phyloP scores from a whole-genome alignment of 139 green algal genomes.

The Trebouxia sp. region DNA sequence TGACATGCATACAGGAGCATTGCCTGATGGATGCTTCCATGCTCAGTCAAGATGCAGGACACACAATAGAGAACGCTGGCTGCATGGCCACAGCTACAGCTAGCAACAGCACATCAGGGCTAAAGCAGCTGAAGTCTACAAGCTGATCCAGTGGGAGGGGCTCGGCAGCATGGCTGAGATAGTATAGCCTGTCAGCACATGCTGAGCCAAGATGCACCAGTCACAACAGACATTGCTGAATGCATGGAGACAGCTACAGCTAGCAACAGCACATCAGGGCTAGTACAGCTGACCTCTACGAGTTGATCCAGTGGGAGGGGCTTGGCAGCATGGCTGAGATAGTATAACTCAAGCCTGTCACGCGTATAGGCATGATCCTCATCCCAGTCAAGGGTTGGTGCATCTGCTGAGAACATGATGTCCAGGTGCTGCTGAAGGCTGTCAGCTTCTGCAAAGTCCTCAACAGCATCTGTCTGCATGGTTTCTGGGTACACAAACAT shows the following conservation, averaged over 20 bases:
- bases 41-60: too few relatives aligned
- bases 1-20: too few relatives aligned
- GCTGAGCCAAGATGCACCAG: too few relatives aligned
- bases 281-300: slow-evolving; percentile 41
- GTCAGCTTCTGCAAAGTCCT: slow-evolving; percentile 80
- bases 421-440: slow-evolving; percentile 76
- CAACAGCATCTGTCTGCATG: slow-evolving; percentile 79
- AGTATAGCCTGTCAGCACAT: too few relatives aligned
- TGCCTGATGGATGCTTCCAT: too few relatives aligned
- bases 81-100: neutral
- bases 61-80: too few relatives aligned
- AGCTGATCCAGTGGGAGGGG: slow-evolving; percentile 45
- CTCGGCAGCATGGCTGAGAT: slow-evolving; percentile 64
- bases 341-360: slow-evolving; percentile 83
- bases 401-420: slow-evolving; percentile 65
- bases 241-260: neutral
- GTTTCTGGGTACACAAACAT: slow-evolving; percentile 89
- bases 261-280: too few relatives aligned
- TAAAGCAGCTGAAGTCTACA: slow-evolving; percentile 37
- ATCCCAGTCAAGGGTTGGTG: slow-evolving; percentile 86
- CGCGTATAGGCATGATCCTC: slow-evolving; percentile 64
- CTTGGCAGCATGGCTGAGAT: slow-evolving; percentile 66
- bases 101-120: too few relatives aligned
- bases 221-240: neutral
- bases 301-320: slow-evolving; percentile 47